Base-by-base conservation (phyloP, 2,329 filamentous ascomycete genomes). In the Mycosphaerella sp. region DNA sequence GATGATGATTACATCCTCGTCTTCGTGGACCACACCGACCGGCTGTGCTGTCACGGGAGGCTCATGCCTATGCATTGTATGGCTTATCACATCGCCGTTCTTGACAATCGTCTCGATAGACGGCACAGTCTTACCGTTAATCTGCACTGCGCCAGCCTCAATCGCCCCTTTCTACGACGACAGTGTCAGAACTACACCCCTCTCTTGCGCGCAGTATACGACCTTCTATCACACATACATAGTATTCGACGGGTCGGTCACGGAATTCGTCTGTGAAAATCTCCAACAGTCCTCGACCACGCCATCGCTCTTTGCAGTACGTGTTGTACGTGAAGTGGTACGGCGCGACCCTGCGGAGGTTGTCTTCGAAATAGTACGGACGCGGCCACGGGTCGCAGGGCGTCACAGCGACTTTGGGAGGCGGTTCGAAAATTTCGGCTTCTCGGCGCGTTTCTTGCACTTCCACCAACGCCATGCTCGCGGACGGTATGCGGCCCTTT, bases 301-400 rank as follows among this genome's bases (percentile, higher is more conserved):
- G 81, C 93, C 93, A 98, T 70, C 93, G 80, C 73, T 95, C 81
- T 73, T 97, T 98, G 76, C 88, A 93, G 74, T 83, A 89, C 0
- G 92, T 96, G 68, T 95, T 95, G 77, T 96, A 96, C 2, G 91
- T 96, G 70, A 80, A 96, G 69, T 93, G 83, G 69, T 98, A 97
- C 3, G 92, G 92, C 42, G 79, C 79, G 32, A 96, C 86, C 59
- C 89, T 84, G 48, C 91, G 85, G 58, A 98, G 75, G 7, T 88
- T 90, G 62, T 86, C 85, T 64, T 95, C 86, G 58, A 95, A 77
- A 64, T 86, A 86, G 72, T 96, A 97, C 0, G 89, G 90, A 53
- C 76, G 74, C 45, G 81, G 80, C 78, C 80, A 83, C 1, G 80
- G 80, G 64, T 78, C 76, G 63, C 73, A 76, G n/a, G 77, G 77